These are phyloP conservation scores for Eucalyptus cladocalyx DNA, from an alignment of 345 rosid species.

Conservation along the genomic window DNA sequence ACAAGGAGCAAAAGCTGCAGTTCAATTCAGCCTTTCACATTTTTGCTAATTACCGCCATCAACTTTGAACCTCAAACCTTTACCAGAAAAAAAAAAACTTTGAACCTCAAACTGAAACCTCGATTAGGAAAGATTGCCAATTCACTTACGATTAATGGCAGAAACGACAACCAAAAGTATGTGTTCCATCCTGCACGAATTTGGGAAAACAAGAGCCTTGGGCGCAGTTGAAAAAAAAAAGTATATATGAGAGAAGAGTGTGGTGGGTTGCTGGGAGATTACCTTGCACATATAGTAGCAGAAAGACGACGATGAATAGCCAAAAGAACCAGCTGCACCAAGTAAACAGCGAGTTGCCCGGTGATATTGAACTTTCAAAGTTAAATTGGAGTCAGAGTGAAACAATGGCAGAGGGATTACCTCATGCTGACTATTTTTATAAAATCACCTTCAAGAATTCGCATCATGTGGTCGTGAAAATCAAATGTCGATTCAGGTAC, in stretches of 20 bases:
- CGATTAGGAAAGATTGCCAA: neutral
- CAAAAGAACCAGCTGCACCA: slow-evolving; percentile 67
- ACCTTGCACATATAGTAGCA: slow-evolving; percentile 74
- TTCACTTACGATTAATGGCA: slow-evolving; percentile 67
- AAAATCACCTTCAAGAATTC: slow-evolving; percentile 55
- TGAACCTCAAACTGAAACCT: neutral
- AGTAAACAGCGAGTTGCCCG: neutral
- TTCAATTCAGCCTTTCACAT: neutral
- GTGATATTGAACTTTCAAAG: neutral
- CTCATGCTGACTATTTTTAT: slow-evolving; percentile 66
- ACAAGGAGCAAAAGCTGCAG: slow-evolving; percentile 65
- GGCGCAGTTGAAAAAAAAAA: neutral
- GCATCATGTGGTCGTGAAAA: slow-evolving; percentile 59
- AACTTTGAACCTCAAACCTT: neutral
- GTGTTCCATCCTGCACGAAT: slow-evolving; percentile 69
- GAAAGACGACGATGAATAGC: slow-evolving; percentile 71
- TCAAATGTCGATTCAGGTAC: slow-evolving; percentile 7
- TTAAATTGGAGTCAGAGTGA: neutral
- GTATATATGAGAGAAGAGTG: neutral
- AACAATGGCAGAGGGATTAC: slow-evolving; percentile 7
- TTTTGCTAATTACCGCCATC: neutral
- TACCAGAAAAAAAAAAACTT: too few relatives aligned
- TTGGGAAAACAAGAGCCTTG: neutral
- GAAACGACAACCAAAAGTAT: slow-evolving; percentile 79
- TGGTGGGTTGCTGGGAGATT: neutral